Evolutionary conservation across 495 filamentous ascomycete genomes (phyloP).

Genomic region (Aspergillus sclerotiicarbonarius): DNA sequence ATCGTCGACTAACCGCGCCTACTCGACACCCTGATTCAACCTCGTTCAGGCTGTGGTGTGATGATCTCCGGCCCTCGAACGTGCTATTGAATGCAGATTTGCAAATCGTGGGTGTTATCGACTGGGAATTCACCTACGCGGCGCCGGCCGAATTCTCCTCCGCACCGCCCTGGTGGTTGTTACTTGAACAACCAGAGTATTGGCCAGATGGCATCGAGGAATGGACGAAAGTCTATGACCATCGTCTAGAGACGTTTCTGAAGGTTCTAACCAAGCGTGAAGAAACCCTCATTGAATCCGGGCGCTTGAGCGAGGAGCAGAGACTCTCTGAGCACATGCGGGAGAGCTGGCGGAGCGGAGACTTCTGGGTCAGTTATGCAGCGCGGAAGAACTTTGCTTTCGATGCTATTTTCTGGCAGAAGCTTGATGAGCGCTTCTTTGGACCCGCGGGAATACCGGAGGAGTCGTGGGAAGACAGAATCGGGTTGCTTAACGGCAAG

Average conservation of each 20-base stretch:
- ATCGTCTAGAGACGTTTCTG: constrained; percentile 18
- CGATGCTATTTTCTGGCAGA: constrained; percentile 23
- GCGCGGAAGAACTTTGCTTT: constrained; percentile 21
- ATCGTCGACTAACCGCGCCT: constrained; percentile 24
- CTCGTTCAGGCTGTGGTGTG: constrained; percentile 24
- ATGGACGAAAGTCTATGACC: constrained; percentile 21
- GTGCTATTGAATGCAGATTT: constrained; percentile 18
- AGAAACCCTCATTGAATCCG: constrained; percentile 14
- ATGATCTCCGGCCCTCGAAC: constrained; percentile 28
- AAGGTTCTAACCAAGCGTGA: constrained; percentile 16
- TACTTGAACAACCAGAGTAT: constrained; percentile 33
- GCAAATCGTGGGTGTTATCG: constrained; percentile 15
- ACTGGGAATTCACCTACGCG: constrained; percentile 23
- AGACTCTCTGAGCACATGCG: constrained; percentile 23
- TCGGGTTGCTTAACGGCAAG: not conserved
- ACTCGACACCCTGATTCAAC: constrained; percentile 11
- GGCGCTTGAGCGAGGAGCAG: constrained; percentile 11
- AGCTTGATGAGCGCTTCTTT: constrained; percentile 24
- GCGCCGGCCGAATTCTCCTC: constrained; percentile 22
- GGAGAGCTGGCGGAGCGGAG: constrained; percentile 24
- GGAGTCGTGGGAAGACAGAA: constrained; percentile 9
- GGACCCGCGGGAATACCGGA: constrained; percentile 1
- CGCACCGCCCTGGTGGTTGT: constrained; percentile 46
- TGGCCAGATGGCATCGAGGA: constrained; percentile 29
- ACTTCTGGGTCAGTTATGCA: constrained; percentile 27